Percentiles rank a stretch among this genome's conserved stretches.
These are phyloP conservation scores for Fusarium caatingaense DNA, from an alignment of 2,329 filamentous ascomycete species.

Conservation along the genomic window DNA sequence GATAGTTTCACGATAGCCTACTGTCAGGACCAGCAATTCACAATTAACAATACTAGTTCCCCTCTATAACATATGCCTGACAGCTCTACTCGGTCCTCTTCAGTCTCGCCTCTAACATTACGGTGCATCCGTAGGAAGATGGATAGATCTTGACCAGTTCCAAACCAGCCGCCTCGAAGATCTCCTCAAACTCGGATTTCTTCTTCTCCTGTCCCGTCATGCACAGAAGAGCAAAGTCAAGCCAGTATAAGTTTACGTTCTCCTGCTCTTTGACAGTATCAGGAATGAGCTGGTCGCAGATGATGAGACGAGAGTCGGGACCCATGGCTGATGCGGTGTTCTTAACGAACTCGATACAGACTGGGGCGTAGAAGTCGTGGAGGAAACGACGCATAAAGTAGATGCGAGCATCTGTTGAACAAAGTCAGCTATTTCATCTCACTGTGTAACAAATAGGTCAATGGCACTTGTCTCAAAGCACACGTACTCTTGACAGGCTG, in stretches of 20 bases:
- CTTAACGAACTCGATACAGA: slow-evolving; percentile 48
- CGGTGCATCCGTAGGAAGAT: slow-evolving; percentile 47
- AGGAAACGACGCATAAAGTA: slow-evolving; percentile 51
- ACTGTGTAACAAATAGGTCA: accelerated
- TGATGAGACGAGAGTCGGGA: slow-evolving; percentile 48
- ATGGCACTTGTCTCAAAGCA: accelerated
- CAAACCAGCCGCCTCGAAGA: slow-evolving; percentile 48
- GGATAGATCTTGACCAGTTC: slow-evolving; percentile 51
- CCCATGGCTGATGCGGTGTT: slow-evolving; percentile 49
- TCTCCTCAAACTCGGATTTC: slow-evolving; percentile 45
- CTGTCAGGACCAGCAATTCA: too few relatives aligned
- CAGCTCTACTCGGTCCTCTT: slow-evolving; percentile 9
- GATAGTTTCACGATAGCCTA: neutral
- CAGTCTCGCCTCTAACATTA: slow-evolving; percentile 49
- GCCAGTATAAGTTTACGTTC: slow-evolving; percentile 48
- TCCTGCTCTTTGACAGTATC: slow-evolving; percentile 45
- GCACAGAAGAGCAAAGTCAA: slow-evolving; percentile 47
- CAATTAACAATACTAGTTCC: too few relatives aligned
- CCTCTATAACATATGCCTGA: too few relatives aligned
- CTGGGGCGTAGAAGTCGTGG: slow-evolving; percentile 49
- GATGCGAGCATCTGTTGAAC: slow-evolving; percentile 46
- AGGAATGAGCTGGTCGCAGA: slow-evolving; percentile 52
- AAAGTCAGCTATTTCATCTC: neutral
- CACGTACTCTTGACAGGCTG: slow-evolving; percentile 41
- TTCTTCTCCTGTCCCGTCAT: slow-evolving; percentile 52